A percentile compares a stretch with the other conserved stretches of the same genome.
These are phyloP conservation scores for Cercospora sp. DNA, from an alignment of 2,329 filamentous ascomycete genomes.

Conservation along the genomic window DNA sequence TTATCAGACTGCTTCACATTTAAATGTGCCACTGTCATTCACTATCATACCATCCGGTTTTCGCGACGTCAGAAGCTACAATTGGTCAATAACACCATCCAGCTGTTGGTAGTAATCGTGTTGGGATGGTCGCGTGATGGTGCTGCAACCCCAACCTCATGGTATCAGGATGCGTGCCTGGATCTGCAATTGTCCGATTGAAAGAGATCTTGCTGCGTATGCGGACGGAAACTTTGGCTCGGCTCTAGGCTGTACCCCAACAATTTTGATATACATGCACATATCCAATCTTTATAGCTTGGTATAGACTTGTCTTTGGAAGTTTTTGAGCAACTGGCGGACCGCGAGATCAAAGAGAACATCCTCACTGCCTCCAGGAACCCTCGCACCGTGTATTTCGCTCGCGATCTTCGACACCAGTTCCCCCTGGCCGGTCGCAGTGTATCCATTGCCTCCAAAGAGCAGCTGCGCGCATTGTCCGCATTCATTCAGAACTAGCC, in stretches of 20 bases:
- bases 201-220: background rate
- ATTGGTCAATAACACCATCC: too few species aligned
- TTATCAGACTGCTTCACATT: background rate
- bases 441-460: background rate
- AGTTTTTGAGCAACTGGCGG: background rate
- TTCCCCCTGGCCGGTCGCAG: background rate
- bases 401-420: background rate
- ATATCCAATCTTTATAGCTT: background rate
- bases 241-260: background rate
- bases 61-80: too few species aligned
- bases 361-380: background rate
- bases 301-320: background rate
- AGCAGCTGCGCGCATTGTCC: slow-evolving; percentile 1
- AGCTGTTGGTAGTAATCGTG: too few species aligned
- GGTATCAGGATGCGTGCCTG: background rate
- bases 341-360: background rate
- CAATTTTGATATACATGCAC: background rate
- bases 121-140: too few species aligned
- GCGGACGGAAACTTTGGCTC: background rate
- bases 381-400: background rate
- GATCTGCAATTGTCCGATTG: background rate
- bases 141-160: too few species aligned
- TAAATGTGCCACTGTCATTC: background rate
- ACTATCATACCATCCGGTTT: too few species aligned
- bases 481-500: background rate